Conservation (phyloP, 352 stramenopile genomes). For the Achlya hypogyna region DNA sequence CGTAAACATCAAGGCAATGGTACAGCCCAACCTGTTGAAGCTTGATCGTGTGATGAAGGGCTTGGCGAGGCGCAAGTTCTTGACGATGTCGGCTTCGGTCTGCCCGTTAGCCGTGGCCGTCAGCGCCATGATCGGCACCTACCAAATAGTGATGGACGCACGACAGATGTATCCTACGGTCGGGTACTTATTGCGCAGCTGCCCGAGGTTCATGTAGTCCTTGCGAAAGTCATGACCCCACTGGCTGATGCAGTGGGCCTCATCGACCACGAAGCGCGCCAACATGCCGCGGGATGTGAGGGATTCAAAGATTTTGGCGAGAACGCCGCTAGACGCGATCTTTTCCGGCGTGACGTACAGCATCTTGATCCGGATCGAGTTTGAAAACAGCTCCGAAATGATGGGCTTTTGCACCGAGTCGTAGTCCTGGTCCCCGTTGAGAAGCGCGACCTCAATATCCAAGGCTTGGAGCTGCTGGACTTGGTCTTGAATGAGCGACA, state of each 20-base stretch:
- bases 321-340: conserved; percentile 80
- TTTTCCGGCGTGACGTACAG: conserved; percentile 99
- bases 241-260: conserved; percentile 94
- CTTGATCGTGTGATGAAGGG: conserved; percentile 76
- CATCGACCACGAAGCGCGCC: conserved; percentile 96
- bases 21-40: conserved; percentile 80
- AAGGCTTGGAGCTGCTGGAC: conserved; percentile 91
- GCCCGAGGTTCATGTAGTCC: conserved; percentile 94
- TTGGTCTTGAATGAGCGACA: conserved; percentile 99
- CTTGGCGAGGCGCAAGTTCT: conserved; percentile 57
- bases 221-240: conserved; percentile 99
- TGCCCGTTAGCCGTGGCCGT: conserved; percentile 81
- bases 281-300: conserved; percentile 76
- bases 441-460: conserved; percentile 81
- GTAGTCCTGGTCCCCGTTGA: conserved; percentile 85
- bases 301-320: conserved; percentile 80
- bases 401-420: conserved; percentile 81
- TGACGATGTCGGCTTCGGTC: conserved; percentile 75
- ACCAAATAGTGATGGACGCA: neutral
- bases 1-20: neutral
- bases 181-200: conserved; percentile 88
- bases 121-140: conserved; percentile 83
- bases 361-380: conserved; percentile 88
- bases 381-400: conserved; percentile 79
- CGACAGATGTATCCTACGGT: conserved; percentile 52